Evolutionary conservation across 1,284 basidiomycete species (phyloP), one percentile per base, ranked within the genome.

Genomic region (Puccinia polysora): DNA sequence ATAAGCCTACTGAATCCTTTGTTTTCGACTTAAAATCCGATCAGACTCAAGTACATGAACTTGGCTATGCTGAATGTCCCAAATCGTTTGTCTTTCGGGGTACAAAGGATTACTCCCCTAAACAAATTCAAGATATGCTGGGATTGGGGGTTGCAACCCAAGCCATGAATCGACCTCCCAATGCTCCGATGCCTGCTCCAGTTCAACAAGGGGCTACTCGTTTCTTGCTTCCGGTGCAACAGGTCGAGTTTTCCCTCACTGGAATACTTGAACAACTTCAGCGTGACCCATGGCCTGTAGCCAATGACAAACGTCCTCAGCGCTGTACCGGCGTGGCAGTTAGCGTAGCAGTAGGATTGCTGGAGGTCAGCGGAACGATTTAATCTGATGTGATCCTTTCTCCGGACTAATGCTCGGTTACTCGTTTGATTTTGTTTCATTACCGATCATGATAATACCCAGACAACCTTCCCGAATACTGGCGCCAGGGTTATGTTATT

Each of bases 1-100:
- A 45, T 47, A 7, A 36, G 23, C 30, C 64, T 14, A 18, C 65
- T 49, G 38, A 28, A 38, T 53, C 25, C n/a, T 5, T 55, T 53
- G 45, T 28, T 68, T 38, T 43, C 36, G 34, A 62, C 45, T 34
- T 20, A 30, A 47, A 20, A 38, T 45, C 25, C 38, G 30, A 34
- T 25, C 76, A 95, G 91, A 86, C 95, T 6, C 94, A 97, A 88
- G 93, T 99, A 0, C 95, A 99, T 81, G 96, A 99, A 82, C 89
- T 98, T 62, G 93, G 94, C 36, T 98, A 97, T 79, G 86, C 88
- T 1, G 90, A 94, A 79, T 98, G 94, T 83, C 91, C 88, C 82
- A 98, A 98, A 82, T 94, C 93, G 4, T 98, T 95, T 81, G 95
- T 98, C 74, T 99, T 99, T 87, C 89, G 95, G 43, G 96, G 96